phyloP scores from a whole-genome alignment of 495 filamentous ascomycete genomes.

The Astrocystis sublimbata region DNA sequence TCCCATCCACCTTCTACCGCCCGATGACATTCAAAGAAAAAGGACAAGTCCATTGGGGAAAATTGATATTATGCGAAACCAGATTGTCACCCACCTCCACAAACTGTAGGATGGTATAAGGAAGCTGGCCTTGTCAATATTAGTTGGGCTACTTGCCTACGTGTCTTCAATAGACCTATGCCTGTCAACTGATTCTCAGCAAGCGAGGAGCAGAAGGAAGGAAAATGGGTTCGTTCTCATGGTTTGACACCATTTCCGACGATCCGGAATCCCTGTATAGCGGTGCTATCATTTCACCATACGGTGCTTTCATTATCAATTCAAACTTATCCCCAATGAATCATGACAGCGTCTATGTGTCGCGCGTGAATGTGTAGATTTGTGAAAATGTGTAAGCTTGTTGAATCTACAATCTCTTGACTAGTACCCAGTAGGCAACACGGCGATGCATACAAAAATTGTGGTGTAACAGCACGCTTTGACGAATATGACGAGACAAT shows the following conservation, averaged over 20 bases:
- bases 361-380: too few species aligned
- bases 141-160: not conserved
- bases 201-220: not conserved
- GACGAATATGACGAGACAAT: not conserved
- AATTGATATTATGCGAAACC: slow-evolving; percentile 4
- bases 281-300: not conserved
- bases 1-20: slow-evolving; percentile 4
- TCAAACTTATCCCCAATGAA: not conserved
- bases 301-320: slow-evolving; percentile 5
- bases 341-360: too few species aligned
- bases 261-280: not conserved
- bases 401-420: not conserved
- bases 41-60: slow-evolving; percentile 6
- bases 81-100: slow-evolving; percentile 15
- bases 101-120: slow-evolving; percentile 2
- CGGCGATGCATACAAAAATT: too few species aligned
- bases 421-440: too few species aligned
- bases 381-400: not conserved
- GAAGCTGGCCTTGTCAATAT: not conserved
- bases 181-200: not conserved
- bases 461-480: too few species aligned
- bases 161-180: not conserved
- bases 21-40: not conserved
- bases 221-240: not conserved
- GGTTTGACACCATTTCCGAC: not conserved